These are phyloP conservation scores for Abortiporus biennis DNA, from an alignment of 1,284 basidiomycete genomes.

Conservation along the genomic window DNA sequence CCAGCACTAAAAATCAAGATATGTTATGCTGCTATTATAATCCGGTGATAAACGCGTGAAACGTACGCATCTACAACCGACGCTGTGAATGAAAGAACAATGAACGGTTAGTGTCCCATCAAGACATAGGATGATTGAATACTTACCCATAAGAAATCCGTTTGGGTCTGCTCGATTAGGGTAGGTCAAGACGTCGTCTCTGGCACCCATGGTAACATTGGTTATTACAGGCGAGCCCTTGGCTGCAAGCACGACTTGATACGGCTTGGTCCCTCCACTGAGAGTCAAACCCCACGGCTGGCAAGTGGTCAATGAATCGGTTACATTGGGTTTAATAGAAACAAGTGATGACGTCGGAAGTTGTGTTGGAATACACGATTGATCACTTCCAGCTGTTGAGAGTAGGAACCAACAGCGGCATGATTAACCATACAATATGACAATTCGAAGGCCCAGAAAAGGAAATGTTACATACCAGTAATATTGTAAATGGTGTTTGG, in stretches of 20 bases:
- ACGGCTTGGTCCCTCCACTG: slow-evolving; percentile 40
- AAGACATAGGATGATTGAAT: background rate
- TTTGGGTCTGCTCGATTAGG: slow-evolving; percentile 39
- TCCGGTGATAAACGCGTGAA: background rate
- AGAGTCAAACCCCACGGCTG: slow-evolving; percentile 41
- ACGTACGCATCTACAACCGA: slow-evolving; percentile 35
- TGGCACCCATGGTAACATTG: slow-evolving; percentile 34
- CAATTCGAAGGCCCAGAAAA: background rate
- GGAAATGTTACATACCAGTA: slow-evolving; percentile 22
- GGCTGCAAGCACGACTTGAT: slow-evolving; percentile 36
- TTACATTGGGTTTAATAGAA: slow-evolving; percentile 36
- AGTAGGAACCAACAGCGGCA: background rate
- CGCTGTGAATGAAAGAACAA: slow-evolving; percentile 22
- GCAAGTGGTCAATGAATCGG: slow-evolving; percentile 35
- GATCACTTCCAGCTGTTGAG: slow-evolving; percentile 26
- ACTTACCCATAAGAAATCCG: slow-evolving; percentile 36
- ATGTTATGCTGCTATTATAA: background rate
- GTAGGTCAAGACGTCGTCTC: slow-evolving; percentile 38
- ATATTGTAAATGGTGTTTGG: slow-evolving; percentile 29
- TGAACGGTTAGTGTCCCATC: no score
- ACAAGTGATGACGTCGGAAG: slow-evolving; percentile 24
- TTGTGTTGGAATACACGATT: slow-evolving; percentile 30
- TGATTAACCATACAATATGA: no score
- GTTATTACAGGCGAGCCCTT: slow-evolving; percentile 33
- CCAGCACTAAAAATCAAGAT: background rate